Conservation (phyloP, 176 grass and related monocot species). For the Phoenix dactylifera region DNA sequence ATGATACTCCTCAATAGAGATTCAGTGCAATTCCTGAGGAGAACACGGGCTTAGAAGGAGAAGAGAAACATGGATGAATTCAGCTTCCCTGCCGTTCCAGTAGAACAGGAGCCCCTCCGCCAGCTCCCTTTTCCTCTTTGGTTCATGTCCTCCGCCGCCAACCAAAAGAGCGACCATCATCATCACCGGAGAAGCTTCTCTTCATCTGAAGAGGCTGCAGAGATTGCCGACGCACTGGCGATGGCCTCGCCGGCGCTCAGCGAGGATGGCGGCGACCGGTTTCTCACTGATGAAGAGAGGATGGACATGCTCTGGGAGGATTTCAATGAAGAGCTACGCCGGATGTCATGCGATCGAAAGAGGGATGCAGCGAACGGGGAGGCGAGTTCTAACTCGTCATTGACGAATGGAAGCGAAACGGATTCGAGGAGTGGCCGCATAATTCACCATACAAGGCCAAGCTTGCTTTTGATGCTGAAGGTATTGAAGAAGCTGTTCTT, state of each 20-base stretch:
- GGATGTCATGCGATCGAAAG: conserved; percentile 1
- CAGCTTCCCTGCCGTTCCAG: conserved; percentile 49
- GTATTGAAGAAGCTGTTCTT: conserved; percentile 83
- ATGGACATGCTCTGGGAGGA: conserved; percentile 98
- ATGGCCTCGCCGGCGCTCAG: neutral
- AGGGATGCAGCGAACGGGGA: neutral
- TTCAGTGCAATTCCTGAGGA: neutral
- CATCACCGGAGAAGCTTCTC: conserved; percentile 29
- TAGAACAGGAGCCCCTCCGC: conserved; percentile 31
- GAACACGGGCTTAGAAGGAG: neutral
- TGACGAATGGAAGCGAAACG: too few species aligned
- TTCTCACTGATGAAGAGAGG: conserved; percentile 40
- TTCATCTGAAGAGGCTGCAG: conserved; percentile 11
- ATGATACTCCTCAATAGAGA: neutral
- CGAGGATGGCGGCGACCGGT: conserved; percentile 13
- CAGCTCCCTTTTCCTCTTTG: conserved; percentile 53
- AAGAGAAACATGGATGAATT: conserved; percentile 57
- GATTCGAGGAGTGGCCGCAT: conserved; percentile 18
- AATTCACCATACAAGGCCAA: conserved; percentile 35
- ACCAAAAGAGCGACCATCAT: neutral
- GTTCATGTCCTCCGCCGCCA: conserved; percentile 31
- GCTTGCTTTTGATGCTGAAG: conserved; percentile 61
- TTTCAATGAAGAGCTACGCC: conserved; percentile 78
- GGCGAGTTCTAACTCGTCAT: too few species aligned
- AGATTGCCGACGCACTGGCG: neutral